Evolutionary conservation across 2,329 filamentous ascomycete species (phyloP).

Genomic region (Xylaria polymorpha): DNA sequence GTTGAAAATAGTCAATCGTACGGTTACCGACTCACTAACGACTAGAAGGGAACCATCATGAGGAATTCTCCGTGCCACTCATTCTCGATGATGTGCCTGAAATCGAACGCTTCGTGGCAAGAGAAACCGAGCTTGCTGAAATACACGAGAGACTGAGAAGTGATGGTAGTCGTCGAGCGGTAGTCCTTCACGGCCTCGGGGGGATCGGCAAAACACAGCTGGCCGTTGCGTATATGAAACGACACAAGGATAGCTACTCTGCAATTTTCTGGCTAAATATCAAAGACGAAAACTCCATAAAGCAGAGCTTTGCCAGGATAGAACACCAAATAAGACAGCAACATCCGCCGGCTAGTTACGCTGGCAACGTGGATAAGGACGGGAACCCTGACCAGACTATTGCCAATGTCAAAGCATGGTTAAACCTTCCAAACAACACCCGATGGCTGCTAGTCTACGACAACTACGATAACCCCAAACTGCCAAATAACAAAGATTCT

Average conservation of each 20-base stretch:
- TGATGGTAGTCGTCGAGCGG: conserved; percentile 40
- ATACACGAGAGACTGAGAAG: conserved; percentile 15
- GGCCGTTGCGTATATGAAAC: conserved; percentile 36
- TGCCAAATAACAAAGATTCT: conserved; percentile 43
- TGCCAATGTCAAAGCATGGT: conserved; percentile 53
- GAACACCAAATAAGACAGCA: conserved; percentile 30
- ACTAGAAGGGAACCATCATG: conserved; percentile 6
- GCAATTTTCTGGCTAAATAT: conserved; percentile 40
- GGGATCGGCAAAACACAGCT: conserved; percentile 42
- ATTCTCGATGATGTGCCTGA: conserved; percentile 26
- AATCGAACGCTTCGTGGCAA: conserved; percentile 28
- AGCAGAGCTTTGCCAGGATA: conserved; percentile 36
- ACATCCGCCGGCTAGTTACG: conserved; percentile 24
- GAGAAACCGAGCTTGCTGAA: conserved; percentile 28
- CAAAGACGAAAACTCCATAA: conserved; percentile 32
- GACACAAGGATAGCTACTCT: conserved; percentile 31
- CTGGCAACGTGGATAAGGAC: not conserved
- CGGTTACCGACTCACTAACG: not conserved
- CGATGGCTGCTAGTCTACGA: conserved; percentile 56
- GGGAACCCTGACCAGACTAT: conserved; percentile 43
- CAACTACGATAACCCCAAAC: conserved; percentile 56
- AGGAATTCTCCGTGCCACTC: conserved; percentile 27
- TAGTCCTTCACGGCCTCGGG: conserved; percentile 37
- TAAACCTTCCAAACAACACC: conserved; percentile 51
- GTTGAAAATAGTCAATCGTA: conserved; percentile 6